Evolutionary conservation across 768 basidiomycete species (phyloP).

Genomic region (Rhizopogon sp.): DNA sequence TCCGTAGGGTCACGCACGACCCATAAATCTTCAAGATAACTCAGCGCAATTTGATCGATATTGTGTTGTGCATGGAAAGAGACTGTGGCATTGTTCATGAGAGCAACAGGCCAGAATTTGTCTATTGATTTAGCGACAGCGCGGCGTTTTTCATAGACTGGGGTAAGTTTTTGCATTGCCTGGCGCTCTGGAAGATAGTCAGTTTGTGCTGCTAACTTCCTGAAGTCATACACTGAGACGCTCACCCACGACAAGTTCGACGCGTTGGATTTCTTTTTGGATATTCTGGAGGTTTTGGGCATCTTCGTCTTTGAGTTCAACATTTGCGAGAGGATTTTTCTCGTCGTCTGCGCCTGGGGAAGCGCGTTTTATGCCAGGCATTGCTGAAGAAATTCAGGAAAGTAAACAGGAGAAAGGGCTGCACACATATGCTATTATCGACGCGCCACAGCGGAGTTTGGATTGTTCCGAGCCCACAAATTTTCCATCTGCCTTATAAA

Average conservation of each 20-base stretch:
- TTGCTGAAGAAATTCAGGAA: slow-evolving; percentile 9
- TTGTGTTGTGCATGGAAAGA: slow-evolving; percentile 64
- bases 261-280: slow-evolving; percentile 66
- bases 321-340: slow-evolving; percentile 61
- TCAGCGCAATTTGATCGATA: slow-evolving; percentile 77
- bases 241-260: slow-evolving; percentile 71
- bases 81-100: slow-evolving; percentile 67
- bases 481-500: background rate
- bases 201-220: slow-evolving; percentile 5
- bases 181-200: slow-evolving; percentile 48
- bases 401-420: background rate
- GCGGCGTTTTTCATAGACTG: slow-evolving; percentile 71
- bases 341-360: slow-evolving; percentile 77
- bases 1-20: slow-evolving; percentile 68
- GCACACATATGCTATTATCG: background rate
- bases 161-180: slow-evolving; percentile 49
- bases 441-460: slow-evolving; percentile 1
- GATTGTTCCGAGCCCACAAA: background rate
- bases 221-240: slow-evolving; percentile 6
- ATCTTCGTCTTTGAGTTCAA: slow-evolving; percentile 69
- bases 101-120: slow-evolving; percentile 83
- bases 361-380: slow-evolving; percentile 62
- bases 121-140: slow-evolving; percentile 57
- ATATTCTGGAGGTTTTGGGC: slow-evolving; percentile 60
- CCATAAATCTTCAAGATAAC: slow-evolving; percentile 84